Percentiles rank a stretch among this genome's conserved stretches.
Evolutionary conservation across 1,139 yeast species (phyloP).

Genomic region (Pichia sp.): DNA sequence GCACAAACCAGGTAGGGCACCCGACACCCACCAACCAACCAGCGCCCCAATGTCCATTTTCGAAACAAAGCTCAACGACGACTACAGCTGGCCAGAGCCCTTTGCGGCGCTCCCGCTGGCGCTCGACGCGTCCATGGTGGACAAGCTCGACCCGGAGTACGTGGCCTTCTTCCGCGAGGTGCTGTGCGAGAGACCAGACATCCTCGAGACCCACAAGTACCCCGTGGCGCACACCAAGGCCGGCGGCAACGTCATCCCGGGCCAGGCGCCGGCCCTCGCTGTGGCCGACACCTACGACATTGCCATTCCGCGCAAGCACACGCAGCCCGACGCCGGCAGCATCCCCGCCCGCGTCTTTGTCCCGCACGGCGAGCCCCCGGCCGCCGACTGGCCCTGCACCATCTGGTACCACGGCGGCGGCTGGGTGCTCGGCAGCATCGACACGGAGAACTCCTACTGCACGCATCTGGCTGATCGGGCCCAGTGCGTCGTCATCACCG

Average conservation of each 20-base stretch:
- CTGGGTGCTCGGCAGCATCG: constrained; percentile 45
- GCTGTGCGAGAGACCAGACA: constrained; percentile 34
- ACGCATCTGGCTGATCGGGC: constrained; percentile 39
- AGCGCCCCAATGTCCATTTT: constrained; percentile 1
- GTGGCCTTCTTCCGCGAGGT: constrained; percentile 27
- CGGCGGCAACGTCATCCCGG: constrained; percentile 37
- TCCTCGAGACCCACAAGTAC: constrained; percentile 40
- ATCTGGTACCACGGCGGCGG: constrained; percentile 47
- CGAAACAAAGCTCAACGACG: constrained; percentile 20
- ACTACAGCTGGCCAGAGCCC: constrained; percentile 32
- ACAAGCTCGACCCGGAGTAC: constrained; percentile 29
- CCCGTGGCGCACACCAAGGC: constrained; percentile 38
- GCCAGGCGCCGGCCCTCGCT: constrained; percentile 28
- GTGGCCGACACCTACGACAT: constrained; percentile 28
- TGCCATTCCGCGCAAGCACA: constrained; percentile 36
- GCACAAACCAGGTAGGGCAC: background rate
- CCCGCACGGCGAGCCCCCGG: constrained; percentile 22
- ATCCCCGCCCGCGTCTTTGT: constrained; percentile 30
- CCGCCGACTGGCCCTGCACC: constrained; percentile 41
- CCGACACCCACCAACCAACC: too few relatives aligned
- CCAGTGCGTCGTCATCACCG: constrained; percentile 37
- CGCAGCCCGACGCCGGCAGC: constrained; percentile 20
- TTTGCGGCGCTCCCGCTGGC: constrained; percentile 27
- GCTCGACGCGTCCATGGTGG: constrained; percentile 22
- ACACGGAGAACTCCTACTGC: constrained; percentile 45